These are phyloP conservation scores for Saccharomycopsis fermentans DNA, from an alignment of 805 yeast species.

Conservation along the genomic window DNA sequence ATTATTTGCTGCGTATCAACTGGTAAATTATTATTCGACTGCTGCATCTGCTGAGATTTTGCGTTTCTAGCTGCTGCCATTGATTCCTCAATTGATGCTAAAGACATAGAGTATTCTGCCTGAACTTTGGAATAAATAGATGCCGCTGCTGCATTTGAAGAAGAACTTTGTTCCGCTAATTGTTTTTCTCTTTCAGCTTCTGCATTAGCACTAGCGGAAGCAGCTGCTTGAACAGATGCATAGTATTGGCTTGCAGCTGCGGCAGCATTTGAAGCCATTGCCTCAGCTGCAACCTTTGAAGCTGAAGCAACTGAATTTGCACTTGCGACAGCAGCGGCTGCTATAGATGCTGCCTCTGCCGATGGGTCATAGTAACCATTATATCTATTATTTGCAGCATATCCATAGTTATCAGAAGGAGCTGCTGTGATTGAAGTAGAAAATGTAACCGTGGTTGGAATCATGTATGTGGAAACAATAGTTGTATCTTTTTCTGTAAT, in stretches of 20 bases:
- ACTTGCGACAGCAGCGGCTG: not conserved
- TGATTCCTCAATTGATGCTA: not conserved
- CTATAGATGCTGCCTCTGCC: not conserved
- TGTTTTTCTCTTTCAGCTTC: not conserved
- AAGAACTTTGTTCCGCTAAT: not conserved
- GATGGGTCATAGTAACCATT: not conserved
- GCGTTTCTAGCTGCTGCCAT: not conserved
- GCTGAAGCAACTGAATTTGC: slow-evolving; percentile 1
- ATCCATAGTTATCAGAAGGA: not conserved
- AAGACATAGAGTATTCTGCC: not conserved
- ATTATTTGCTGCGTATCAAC: not conserved
- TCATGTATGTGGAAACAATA: slow-evolving; percentile 2
- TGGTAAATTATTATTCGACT: not conserved
- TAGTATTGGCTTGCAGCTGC: not conserved
- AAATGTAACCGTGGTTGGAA: slow-evolving; percentile 13
- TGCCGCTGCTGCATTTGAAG: not conserved
- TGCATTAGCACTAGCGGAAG: not conserved
- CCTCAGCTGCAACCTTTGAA: not conserved
- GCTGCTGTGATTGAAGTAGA: not conserved
- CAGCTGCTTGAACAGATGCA: not conserved
- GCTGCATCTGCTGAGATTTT: not conserved
- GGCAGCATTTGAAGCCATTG: not conserved
- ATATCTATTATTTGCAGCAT: not conserved
- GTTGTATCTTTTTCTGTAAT: slow-evolving; percentile 8
- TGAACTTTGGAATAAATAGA: not conserved